Percentiles rank a stretch among this genome's conserved stretches.
phyloP scores from a whole-genome alignment of 2,329 filamentous ascomycete genomes.

The Daldinia eschscholtzii region DNA sequence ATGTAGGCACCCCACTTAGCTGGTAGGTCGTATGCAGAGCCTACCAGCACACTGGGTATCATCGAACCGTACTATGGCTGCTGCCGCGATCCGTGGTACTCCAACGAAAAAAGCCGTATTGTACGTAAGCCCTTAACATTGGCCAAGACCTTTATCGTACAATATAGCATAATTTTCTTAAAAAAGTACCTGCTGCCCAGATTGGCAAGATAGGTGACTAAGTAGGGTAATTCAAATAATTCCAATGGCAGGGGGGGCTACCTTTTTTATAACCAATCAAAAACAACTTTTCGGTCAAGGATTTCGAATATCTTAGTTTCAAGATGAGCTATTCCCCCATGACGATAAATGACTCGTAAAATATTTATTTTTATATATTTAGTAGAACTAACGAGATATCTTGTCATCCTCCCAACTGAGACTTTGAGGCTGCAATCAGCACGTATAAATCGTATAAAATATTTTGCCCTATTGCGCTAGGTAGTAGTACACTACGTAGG shows the following conservation, averaged over 20 bases:
- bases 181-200: slow-evolving; percentile 17
- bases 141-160: slow-evolving; percentile 13
- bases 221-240: slow-evolving; percentile 15
- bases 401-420: slow-evolving; percentile 8
- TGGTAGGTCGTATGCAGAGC: slow-evolving; percentile 29
- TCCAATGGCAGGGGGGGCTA: slow-evolving; percentile 17
- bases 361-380: slow-evolving; percentile 17
- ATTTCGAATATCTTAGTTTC: slow-evolving; percentile 27
- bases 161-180: slow-evolving; percentile 19
- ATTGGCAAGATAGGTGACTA: slow-evolving; percentile 10
- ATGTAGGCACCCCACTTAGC: slow-evolving; percentile 32
- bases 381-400: slow-evolving; percentile 5
- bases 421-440: neutral
- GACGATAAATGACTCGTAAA: slow-evolving; percentile 16
- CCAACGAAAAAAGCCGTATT: slow-evolving; percentile 22
- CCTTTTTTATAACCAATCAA: slow-evolving; percentile 20
- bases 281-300: slow-evolving; percentile 16
- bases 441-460: neutral
- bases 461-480: neutral
- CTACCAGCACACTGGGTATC: slow-evolving; percentile 33
- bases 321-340: slow-evolving; percentile 30
- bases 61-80: slow-evolving; percentile 25
- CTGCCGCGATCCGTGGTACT: slow-evolving; percentile 32
- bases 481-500: neutral
- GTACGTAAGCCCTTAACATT: slow-evolving; percentile 16